Conservation (phyloP, 345 rosid species). For the Euphorbia lathyris region DNA sequence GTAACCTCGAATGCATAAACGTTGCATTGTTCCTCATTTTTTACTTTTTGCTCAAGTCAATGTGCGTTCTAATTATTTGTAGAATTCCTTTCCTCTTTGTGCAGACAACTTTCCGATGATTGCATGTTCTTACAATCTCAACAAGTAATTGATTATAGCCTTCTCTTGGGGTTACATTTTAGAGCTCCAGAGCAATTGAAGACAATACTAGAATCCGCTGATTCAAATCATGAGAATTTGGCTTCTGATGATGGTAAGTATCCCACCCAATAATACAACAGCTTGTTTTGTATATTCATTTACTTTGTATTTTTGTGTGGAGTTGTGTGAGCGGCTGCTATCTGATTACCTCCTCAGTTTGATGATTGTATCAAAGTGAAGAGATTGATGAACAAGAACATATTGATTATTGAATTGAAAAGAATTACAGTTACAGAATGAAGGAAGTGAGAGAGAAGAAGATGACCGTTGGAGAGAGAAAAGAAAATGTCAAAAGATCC, state of each 20-base stretch:
- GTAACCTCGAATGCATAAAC: conserved; percentile 1
- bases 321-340: not conserved
- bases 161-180: conserved; percentile 77
- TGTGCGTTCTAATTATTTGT: conserved; percentile 5
- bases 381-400: too few species aligned
- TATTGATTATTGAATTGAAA: too few species aligned
- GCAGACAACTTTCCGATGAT: conserved; percentile 73
- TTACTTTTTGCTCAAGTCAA: not conserved
- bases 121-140: conserved; percentile 77
- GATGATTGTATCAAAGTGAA: too few species aligned
- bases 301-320: not conserved
- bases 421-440: too few species aligned
- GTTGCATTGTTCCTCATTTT: not conserved
- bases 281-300: not conserved
- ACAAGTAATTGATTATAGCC: conserved; percentile 82
- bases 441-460: too few species aligned
- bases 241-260: conserved; percentile 49
- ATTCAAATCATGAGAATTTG: conserved; percentile 37
- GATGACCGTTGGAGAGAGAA: too few species aligned
- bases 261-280: conserved; percentile 3
- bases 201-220: conserved; percentile 55
- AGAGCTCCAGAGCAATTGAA: conserved; percentile 76
- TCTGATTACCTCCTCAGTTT: not conserved
- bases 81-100: conserved; percentile 15
- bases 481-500: too few species aligned